Evolutionary conservation across 2,329 filamentous ascomycete species (phyloP).

Genomic region (Fusarium nanum): DNA sequence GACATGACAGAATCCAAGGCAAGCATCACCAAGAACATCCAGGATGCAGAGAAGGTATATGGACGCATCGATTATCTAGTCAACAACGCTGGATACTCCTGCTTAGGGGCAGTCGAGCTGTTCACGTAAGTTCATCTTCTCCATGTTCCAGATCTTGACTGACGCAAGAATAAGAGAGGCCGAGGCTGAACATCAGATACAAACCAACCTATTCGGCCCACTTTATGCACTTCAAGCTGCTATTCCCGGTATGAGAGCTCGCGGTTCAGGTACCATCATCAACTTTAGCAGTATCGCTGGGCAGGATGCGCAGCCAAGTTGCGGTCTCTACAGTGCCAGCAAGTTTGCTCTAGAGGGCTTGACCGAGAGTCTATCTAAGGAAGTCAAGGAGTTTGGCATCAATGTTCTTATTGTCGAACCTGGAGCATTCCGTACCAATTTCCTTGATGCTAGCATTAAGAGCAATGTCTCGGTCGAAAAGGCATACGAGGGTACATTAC

Average conservation of each 20-base stretch:
- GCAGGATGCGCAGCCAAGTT: slow-evolving; percentile 53
- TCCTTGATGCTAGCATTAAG: slow-evolving; percentile 49
- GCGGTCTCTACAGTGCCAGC: slow-evolving; percentile 58
- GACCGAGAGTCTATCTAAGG: slow-evolving; percentile 56
- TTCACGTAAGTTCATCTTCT: slow-evolving; percentile 42
- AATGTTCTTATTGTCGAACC: slow-evolving; percentile 60
- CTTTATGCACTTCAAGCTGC: slow-evolving; percentile 61
- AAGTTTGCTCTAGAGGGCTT: slow-evolving; percentile 59
- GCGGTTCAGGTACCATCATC: slow-evolving; percentile 56
- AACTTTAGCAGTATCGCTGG: slow-evolving; percentile 61
- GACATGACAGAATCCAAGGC: slow-evolving; percentile 45
- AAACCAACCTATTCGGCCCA: slow-evolving; percentile 63
- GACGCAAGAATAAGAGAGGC: slow-evolving; percentile 44
- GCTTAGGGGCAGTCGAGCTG: slow-evolving; percentile 34
- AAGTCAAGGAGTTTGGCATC: slow-evolving; percentile 59
- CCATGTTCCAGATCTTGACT: not conserved
- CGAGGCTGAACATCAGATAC: slow-evolving; percentile 56
- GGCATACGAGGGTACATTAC: slow-evolving; percentile 48
- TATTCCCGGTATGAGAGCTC: slow-evolving; percentile 59
- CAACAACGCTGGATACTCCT: slow-evolving; percentile 62
- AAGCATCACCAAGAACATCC: slow-evolving; percentile 41
- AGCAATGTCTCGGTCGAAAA: slow-evolving; percentile 36
- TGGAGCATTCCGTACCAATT: slow-evolving; percentile 63
- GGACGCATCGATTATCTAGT: slow-evolving; percentile 61
- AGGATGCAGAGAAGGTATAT: slow-evolving; percentile 43